phyloP scores from a whole-genome alignment of 495 filamentous ascomycete genomes.

The Trichocladium antarcticum region DNA sequence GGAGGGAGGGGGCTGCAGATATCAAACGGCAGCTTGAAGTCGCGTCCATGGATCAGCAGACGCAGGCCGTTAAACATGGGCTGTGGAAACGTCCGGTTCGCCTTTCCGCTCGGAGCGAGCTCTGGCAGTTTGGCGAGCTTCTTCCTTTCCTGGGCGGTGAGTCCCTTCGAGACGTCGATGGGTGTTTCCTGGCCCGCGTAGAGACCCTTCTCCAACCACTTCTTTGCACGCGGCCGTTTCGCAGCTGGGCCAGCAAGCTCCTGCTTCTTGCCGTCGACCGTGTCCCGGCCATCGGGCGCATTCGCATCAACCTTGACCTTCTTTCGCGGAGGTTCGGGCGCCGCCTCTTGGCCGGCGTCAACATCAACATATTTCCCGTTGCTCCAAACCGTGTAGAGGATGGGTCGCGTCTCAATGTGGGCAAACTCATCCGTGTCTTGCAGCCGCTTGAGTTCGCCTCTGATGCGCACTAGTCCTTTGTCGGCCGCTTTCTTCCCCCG shows the following conservation, averaged over 20 bases:
- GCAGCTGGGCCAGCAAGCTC: conserved; percentile 26
- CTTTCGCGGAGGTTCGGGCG: conserved; percentile 30
- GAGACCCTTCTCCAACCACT: conserved; percentile 71
- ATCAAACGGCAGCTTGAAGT: conserved; percentile 84
- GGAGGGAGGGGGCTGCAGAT: conserved; percentile 75
- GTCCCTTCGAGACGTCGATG: conserved; percentile 46
- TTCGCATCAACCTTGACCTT: conserved; percentile 31
- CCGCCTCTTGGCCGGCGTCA: conserved; percentile 13
- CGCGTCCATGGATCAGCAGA: conserved; percentile 52
- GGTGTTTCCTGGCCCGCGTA: conserved; percentile 71
- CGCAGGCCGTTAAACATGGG: conserved; percentile 39
- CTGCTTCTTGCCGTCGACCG: conserved; percentile 26
- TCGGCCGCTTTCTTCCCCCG: conserved; percentile 37
- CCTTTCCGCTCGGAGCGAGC: conserved; percentile 28
- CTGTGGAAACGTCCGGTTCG: conserved; percentile 34
- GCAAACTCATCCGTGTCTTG: conserved; percentile 46
- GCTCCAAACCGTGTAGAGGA: conserved; percentile 41
- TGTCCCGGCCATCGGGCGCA: not conserved
- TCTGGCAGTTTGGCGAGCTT: conserved; percentile 47
- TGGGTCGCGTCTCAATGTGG: conserved; percentile 40
- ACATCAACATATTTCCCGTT: conserved; percentile 42
- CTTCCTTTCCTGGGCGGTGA: conserved; percentile 48
- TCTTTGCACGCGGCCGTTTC: conserved; percentile 47
- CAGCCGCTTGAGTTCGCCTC: conserved; percentile 38
- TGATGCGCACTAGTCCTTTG: conserved; percentile 33